Conservation (phyloP, 2,329 filamentous ascomycete species). For the Blumeria hordei region DNA sequence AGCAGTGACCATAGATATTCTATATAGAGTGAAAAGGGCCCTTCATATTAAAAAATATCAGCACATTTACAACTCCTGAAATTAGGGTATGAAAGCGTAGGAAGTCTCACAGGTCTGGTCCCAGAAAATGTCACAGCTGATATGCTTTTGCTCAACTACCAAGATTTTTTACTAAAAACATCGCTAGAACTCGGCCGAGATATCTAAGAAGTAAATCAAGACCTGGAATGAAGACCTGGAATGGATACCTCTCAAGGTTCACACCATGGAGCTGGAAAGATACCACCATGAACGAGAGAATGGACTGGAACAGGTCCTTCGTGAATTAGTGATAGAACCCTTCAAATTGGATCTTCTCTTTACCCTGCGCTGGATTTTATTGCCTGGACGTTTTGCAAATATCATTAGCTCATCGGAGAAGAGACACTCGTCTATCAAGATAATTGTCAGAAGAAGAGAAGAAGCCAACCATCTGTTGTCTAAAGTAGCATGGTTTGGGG, state of each 20-base stretch:
- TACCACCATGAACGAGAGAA: background rate
- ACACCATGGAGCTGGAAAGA: background rate
- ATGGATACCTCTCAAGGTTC: background rate
- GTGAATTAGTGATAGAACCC: background rate
- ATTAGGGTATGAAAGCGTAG: background rate
- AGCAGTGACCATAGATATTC: background rate
- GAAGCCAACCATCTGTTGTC: background rate
- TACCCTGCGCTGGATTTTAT: background rate
- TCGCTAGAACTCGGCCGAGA: background rate
- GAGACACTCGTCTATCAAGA: background rate
- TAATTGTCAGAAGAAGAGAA: background rate
- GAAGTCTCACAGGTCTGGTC: background rate
- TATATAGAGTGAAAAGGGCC: background rate
- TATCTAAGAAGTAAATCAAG: background rate
- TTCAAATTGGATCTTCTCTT: background rate
- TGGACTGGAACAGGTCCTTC: background rate
- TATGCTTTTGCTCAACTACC: background rate
- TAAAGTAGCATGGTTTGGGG: background rate
- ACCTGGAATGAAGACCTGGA: background rate
- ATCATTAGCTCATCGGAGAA: background rate
- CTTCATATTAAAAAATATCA: background rate
- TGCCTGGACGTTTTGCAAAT: background rate
- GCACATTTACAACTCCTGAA: background rate
- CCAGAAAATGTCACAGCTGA: background rate
- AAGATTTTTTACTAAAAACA: background rate